Conservation (phyloP, 2,329 filamentous ascomycete genomes). For the Nothophoma quercina region DNA sequence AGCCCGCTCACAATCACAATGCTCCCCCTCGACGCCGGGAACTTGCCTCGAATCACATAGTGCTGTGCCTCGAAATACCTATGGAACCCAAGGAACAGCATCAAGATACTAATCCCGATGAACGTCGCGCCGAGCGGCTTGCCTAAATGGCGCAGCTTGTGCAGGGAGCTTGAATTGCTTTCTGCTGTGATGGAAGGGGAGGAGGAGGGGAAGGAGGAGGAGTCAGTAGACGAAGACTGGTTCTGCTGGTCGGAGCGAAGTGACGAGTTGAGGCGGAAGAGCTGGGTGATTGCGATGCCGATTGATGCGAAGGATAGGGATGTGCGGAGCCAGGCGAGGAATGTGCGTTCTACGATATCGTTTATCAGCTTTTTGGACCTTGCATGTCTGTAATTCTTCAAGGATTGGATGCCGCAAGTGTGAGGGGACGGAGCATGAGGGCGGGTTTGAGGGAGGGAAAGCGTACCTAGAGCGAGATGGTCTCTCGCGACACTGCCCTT, state of each 20-base stretch:
- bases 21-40: conserved; percentile 78
- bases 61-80: conserved; percentile 80
- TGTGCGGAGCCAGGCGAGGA: conserved; percentile 84
- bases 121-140: conserved; percentile 71
- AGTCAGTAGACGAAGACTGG: too few species aligned
- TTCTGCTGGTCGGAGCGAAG: conserved; percentile 49
- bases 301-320: conserved; percentile 83
- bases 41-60: conserved; percentile 82
- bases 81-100: conserved; percentile 78
- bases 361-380: too few species aligned
- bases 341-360: conserved; percentile 89
- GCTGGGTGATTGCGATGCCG: conserved; percentile 82
- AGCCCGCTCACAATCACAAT: conserved; percentile 74
- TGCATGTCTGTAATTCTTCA: too few species aligned
- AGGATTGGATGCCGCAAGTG: too few species aligned
- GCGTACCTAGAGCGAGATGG: conserved; percentile 77
- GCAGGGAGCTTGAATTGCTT: conserved; percentile 6
- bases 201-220: conserved; percentile 6
- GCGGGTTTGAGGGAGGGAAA: neutral
- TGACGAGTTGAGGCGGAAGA: conserved; percentile 81
- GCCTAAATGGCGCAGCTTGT: conserved; percentile 39
- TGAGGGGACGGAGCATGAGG: neutral
- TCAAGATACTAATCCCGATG: conserved; percentile 75
- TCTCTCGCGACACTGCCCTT: conserved; percentile 85
- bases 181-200: neutral